Evolutionary conservation across 345 rosid genomes (phyloP).

Genomic region (Eucalyptus decipiens): DNA sequence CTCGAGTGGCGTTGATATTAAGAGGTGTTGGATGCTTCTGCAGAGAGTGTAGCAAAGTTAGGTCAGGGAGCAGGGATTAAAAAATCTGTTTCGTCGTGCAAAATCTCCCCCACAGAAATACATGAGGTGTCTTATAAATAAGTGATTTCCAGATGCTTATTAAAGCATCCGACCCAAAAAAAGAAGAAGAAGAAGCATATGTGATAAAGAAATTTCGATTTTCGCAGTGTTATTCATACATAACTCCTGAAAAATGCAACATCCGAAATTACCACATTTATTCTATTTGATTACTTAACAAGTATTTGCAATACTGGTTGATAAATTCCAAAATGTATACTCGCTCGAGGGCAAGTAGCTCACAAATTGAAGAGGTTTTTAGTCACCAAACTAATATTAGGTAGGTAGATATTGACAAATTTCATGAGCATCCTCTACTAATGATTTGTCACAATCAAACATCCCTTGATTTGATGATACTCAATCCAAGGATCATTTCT

Average conservation of each 20-base stretch:
- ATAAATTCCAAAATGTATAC: not conserved
- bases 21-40: conserved; percentile 14
- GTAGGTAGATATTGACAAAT: not conserved
- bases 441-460: not conserved
- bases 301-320: not conserved
- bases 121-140: not conserved
- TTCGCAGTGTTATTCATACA: not conserved
- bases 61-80: not conserved
- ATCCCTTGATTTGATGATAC: not conserved
- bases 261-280: not conserved
- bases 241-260: not conserved
- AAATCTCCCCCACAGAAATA: not conserved
- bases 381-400: not conserved
- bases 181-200: not conserved
- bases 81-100: not conserved
- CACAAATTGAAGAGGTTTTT: not conserved
- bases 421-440: not conserved
- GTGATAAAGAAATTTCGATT: not conserved
- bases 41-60: conserved; percentile 11
- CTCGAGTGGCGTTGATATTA: not conserved
- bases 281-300: not conserved
- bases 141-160: not conserved
- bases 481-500: not conserved
- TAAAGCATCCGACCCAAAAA: not conserved
- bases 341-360: not conserved